phyloP scores from a whole-genome alignment of 352 stramenopile species.

The Stephanocyclus meneghinianus region DNA sequence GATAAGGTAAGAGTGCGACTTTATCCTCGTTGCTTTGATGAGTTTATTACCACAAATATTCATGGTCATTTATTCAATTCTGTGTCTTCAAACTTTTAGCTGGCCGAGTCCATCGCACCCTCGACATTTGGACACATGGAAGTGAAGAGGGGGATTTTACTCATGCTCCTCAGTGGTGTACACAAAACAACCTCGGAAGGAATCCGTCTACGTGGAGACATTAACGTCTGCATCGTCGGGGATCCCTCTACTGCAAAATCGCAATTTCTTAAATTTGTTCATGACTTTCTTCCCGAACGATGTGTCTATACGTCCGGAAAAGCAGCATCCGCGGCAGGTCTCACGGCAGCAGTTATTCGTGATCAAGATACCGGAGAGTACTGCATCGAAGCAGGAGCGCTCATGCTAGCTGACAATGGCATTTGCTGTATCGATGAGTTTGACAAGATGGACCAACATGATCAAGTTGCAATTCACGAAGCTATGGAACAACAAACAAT shows the following conservation, averaged over 20 bases:
- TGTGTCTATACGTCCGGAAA: slow-evolving; percentile 90
- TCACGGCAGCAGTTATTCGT: slow-evolving; percentile 87
- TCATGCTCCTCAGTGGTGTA: slow-evolving; percentile 97
- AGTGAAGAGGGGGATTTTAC: slow-evolving; percentile 92
- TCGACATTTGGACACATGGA: slow-evolving; percentile 97
- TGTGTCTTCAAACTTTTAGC: slow-evolving; percentile 68
- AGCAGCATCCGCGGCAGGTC: slow-evolving; percentile 86
- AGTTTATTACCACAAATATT: not conserved
- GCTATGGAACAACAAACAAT: slow-evolving; percentile 95
- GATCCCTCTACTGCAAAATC: slow-evolving; percentile 89
- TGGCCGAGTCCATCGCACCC: slow-evolving; percentile 94
- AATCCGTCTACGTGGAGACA: slow-evolving; percentile 87
- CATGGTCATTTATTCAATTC: slow-evolving; percentile 3
- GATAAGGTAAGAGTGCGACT: slow-evolving; percentile 41
- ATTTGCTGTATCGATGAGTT: slow-evolving; percentile 96
- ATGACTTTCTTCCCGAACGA: slow-evolving; percentile 86
- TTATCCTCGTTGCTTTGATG: not conserved
- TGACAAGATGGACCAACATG: slow-evolving; percentile 85
- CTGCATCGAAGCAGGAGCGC: slow-evolving; percentile 90
- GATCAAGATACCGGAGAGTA: slow-evolving; percentile 90
- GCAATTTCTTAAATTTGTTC: slow-evolving; percentile 89
- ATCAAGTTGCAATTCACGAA: slow-evolving; percentile 93
- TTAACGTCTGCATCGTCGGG: slow-evolving; percentile 89
- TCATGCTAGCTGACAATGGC: slow-evolving; percentile 98
- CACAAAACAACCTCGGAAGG: slow-evolving; percentile 96